A percentile compares a stretch with the other conserved stretches of the same genome.
Conservation (phyloP, 495 filamentous ascomycete genomes). For the Talaromyces proteolyticus region DNA sequence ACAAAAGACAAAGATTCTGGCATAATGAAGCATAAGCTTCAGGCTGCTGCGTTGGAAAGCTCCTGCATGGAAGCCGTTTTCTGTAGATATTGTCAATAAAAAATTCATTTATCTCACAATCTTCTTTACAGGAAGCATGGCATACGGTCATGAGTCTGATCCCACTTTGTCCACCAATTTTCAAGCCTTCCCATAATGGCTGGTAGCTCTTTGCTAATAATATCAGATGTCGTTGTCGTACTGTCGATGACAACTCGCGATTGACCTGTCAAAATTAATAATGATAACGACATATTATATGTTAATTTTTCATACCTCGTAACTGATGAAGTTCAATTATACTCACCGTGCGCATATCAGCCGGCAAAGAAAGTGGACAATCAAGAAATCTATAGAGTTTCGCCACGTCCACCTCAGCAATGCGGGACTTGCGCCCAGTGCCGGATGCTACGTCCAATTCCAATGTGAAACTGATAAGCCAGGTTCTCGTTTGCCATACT, state of each 20-base stretch:
- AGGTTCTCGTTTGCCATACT: constrained; percentile 36
- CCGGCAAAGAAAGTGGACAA: constrained; percentile 35
- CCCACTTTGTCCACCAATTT: constrained; percentile 36
- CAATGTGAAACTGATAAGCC: constrained; percentile 36
- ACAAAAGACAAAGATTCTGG: constrained; percentile 32
- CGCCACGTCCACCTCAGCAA: constrained; percentile 31
- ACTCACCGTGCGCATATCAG: constrained; percentile 34
- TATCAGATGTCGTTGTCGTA: constrained; percentile 18
- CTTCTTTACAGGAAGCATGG: neutral
- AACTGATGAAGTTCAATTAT: constrained; percentile 39
- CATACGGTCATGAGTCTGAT: constrained; percentile 38
- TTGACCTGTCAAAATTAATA: constrained; percentile 12
- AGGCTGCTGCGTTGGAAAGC: constrained; percentile 37
- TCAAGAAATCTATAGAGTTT: constrained; percentile 35
- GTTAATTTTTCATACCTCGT: constrained; percentile 15
- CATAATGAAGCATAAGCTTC: constrained; percentile 33
- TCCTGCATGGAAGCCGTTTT: constrained; percentile 34
- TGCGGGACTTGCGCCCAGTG: constrained; percentile 36
- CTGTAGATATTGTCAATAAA: constrained; percentile 8
- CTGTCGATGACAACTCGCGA: constrained; percentile 30
- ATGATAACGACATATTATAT: neutral
- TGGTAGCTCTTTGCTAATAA: constrained; percentile 25
- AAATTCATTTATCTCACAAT: neutral
- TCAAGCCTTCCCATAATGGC: constrained; percentile 30
- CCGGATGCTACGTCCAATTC: constrained; percentile 38